A percentile compares a stretch with the other conserved stretches of the same genome.
Evolutionary conservation across 2,329 filamentous ascomycete genomes (phyloP).

Genomic region (Xylaria sp.): DNA sequence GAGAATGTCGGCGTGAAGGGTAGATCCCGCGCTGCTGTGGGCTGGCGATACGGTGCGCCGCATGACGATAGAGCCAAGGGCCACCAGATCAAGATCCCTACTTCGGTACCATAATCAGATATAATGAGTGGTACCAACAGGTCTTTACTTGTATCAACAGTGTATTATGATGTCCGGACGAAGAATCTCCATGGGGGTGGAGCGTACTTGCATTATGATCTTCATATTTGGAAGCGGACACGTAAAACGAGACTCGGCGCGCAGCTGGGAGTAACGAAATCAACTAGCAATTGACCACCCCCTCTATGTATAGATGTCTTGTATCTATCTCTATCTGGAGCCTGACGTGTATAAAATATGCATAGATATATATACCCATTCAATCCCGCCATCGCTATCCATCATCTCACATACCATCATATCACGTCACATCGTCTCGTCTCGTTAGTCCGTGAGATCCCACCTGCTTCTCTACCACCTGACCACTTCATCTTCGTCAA

Average conservation of each 20-base stretch:
- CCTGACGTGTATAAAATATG: conserved; percentile 33
- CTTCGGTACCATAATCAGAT: conserved; percentile 62
- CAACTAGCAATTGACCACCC: conserved; percentile 28
- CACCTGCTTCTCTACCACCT: conserved; percentile 48
- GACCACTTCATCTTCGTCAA: conserved; percentile 39
- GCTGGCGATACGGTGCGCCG: conserved; percentile 73
- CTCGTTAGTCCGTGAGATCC: conserved; percentile 34
- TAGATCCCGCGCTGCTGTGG: conserved; percentile 62
- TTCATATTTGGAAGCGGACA: conserved; percentile 26
- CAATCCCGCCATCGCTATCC: conserved; percentile 24
- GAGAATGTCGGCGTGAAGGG: conserved; percentile 67
- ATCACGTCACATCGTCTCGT: not conserved
- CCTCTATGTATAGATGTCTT: conserved; percentile 38
- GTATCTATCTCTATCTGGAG: conserved; percentile 30
- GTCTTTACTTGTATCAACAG: conserved; percentile 41
- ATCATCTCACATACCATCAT: conserved; percentile 13
- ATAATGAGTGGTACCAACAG: not conserved
- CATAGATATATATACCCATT: conserved; percentile 42
- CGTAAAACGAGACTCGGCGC: not conserved
- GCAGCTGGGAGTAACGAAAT: conserved; percentile 14
- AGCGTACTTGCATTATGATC: conserved; percentile 20
- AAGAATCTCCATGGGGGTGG: conserved; percentile 12
- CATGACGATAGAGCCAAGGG: conserved; percentile 71
- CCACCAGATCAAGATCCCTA: conserved; percentile 74
- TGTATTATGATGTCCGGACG: conserved; percentile 39